A percentile compares a stretch with the other conserved stretches of the same genome.
These are phyloP conservation scores for Sugiyamaella neomexicana DNA, from an alignment of 1,139 yeast species.

Conservation along the genomic window DNA sequence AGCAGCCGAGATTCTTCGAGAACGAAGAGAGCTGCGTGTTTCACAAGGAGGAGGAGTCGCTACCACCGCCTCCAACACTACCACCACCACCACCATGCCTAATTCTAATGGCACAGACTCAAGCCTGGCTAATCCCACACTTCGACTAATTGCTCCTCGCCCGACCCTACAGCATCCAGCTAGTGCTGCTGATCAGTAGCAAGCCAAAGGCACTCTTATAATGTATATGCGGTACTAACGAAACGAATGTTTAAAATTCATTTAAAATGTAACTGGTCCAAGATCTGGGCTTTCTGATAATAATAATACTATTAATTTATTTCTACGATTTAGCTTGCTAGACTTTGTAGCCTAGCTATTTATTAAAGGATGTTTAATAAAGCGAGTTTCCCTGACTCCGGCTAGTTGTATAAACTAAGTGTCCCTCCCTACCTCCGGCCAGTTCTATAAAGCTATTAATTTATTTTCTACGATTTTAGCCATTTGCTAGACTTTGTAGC, in stretches of 20 bases:
- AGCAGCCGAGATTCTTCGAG: constrained; percentile 52
- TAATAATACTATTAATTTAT: too few relatives aligned
- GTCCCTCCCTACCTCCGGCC: too few relatives aligned
- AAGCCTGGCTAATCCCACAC: background rate
- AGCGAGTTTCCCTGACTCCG: too few relatives aligned
- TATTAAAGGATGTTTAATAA: too few relatives aligned
- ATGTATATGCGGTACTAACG: background rate
- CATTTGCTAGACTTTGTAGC: too few relatives aligned
- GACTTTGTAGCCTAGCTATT: too few relatives aligned
- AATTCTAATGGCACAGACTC: background rate
- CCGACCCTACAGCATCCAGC: background rate
- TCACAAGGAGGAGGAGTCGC: constrained; percentile 4
- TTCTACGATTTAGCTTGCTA: too few relatives aligned
- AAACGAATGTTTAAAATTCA: background rate
- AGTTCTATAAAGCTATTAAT: too few relatives aligned
- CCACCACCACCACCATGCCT: background rate
- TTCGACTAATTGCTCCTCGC: background rate
- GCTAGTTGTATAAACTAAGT: too few relatives aligned
- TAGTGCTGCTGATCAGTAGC: background rate
- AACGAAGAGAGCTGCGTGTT: constrained; percentile 26
- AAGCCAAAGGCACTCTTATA: background rate
- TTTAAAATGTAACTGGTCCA: background rate
- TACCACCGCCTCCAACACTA: background rate
- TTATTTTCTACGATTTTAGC: too few relatives aligned
- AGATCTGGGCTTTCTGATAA: too few relatives aligned